These are phyloP conservation scores for Colletotrichum sp. DNA, from an alignment of 2,329 filamentous ascomycete species.

Conservation along the genomic window DNA sequence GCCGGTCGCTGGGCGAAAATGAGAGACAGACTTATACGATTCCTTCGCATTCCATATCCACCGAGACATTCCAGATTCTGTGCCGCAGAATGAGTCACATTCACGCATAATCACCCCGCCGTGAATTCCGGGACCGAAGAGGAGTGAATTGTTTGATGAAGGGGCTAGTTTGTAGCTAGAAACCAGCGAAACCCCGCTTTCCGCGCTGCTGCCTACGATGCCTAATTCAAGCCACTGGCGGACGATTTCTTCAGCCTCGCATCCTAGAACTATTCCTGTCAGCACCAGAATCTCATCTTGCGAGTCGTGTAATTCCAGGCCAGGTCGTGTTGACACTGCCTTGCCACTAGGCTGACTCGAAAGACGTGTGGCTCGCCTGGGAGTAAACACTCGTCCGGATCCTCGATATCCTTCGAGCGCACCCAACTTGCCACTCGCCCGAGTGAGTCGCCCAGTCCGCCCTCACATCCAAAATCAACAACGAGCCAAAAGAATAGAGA, in stretches of 20 bases:
- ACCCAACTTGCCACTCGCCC: background rate
- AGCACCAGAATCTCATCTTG: background rate
- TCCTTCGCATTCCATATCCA: background rate
- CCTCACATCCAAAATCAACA: background rate
- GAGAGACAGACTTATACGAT: background rate
- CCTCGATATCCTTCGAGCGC: background rate
- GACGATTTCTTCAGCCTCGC: background rate
- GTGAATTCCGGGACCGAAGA: background rate
- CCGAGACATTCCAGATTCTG: no score
- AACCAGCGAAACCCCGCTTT: background rate
- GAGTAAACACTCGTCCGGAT: background rate
- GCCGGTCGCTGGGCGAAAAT: background rate
- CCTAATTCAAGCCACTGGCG: background rate
- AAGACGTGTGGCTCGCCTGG: background rate
- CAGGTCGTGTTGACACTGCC: background rate
- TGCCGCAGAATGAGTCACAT: background rate
- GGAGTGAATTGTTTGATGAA: background rate
- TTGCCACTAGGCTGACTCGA: background rate
- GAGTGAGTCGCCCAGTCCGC: background rate
- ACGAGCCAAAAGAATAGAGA: background rate
- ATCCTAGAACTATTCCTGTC: background rate
- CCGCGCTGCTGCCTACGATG: slow-evolving; percentile 1
- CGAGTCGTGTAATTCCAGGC: background rate
- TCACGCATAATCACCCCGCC: background rate
- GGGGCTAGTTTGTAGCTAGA: background rate